phyloP scores from a whole-genome alignment of 1,139 yeast species.

The Yamadazyma conglobata region DNA sequence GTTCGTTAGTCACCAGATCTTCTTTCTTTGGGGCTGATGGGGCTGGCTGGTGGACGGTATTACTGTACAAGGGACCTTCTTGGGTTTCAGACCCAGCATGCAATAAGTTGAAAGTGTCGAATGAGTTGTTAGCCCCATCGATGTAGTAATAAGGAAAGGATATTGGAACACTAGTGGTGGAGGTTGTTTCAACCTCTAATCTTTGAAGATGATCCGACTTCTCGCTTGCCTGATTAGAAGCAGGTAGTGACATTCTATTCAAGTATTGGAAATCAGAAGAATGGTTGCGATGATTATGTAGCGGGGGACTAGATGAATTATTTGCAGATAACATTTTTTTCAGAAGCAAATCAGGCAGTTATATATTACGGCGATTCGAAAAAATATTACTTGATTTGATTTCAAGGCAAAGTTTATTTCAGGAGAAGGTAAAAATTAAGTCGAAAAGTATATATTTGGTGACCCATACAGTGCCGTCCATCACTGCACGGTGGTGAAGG shows the following conservation, averaged over 20 bases:
- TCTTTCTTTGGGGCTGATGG: not conserved
- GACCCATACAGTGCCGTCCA: too few species aligned
- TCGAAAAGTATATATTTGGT: too few species aligned
- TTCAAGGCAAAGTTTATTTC: too few species aligned
- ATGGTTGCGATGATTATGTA: not conserved
- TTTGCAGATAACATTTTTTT: too few species aligned
- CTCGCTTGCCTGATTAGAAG: slow-evolving; percentile 8
- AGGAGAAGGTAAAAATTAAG: too few species aligned
- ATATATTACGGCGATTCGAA: too few species aligned
- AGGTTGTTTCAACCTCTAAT: slow-evolving; percentile 31
- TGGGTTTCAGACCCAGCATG: slow-evolving; percentile 11
- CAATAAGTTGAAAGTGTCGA: slow-evolving; percentile 32
- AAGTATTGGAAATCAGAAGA: slow-evolving; percentile 4
- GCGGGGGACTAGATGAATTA: not conserved
- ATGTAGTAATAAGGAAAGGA: slow-evolving; percentile 35
- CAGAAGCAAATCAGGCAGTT: too few species aligned
- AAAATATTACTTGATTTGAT: too few species aligned
- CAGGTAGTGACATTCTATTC: slow-evolving; percentile 8
- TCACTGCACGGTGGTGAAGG: too few species aligned
- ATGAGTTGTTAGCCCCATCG: slow-evolving; percentile 24
- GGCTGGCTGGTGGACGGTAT: slow-evolving; percentile 16
- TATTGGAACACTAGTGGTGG: slow-evolving; percentile 29
- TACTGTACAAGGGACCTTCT: slow-evolving; percentile 21
- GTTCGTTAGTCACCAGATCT: not conserved
- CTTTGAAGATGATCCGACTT: slow-evolving; percentile 18